Base-by-base conservation (phyloP, 768 basidiomycete genomes). In the Xerocomellus chrysenteron region DNA sequence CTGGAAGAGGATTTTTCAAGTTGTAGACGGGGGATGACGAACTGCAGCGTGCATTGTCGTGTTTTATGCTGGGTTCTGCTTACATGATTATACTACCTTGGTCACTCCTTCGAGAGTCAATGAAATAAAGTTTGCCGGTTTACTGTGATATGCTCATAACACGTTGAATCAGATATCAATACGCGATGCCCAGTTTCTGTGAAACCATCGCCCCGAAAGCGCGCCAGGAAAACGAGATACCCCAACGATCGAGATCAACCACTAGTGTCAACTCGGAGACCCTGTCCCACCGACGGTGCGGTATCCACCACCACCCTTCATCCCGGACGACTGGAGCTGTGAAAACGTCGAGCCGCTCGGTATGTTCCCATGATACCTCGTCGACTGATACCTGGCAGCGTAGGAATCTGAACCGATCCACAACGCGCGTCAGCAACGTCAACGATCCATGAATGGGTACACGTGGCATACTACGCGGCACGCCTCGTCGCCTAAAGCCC, bases 1-100 rank as follows among this genome's bases (percentile, higher is more conserved):
- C 21, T 21, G 21, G 21, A 21, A 21, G 21, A 21, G 92, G 92
- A 41, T 94, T 94, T 77, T 74, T n/a, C n/a, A n/a, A n/a, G n/a
- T n/a, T 92, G 74, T 92, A 65, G 67, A 69, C 40, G 44, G 49
- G 21, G 19, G 57, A 50, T 28, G 52, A 42, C 28, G 41, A 41
- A 54, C 36, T 50, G 47, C 47, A n/a, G n/a, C 43, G n/a, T 54
- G 54, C 50, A 44, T 48, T 47, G 14, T 44, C 44, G 42, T 57
- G 58, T 64, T 70, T 68, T 69, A 69, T 26, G 41, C 21, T 57
- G 12, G 54, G 59, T 55, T 60, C 49, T 51, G 58, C 17, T 65
- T 58, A 51, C 35, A 21, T 21, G 2, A 21, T 21, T 21, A 2
- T 21, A 21, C n/a, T 58, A 40, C 62, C 51, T 46, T 55, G 42